These are phyloP conservation scores for Podila horticola DNA, from an alignment of 192 early-diverging fungal species.

Conservation along the genomic window DNA sequence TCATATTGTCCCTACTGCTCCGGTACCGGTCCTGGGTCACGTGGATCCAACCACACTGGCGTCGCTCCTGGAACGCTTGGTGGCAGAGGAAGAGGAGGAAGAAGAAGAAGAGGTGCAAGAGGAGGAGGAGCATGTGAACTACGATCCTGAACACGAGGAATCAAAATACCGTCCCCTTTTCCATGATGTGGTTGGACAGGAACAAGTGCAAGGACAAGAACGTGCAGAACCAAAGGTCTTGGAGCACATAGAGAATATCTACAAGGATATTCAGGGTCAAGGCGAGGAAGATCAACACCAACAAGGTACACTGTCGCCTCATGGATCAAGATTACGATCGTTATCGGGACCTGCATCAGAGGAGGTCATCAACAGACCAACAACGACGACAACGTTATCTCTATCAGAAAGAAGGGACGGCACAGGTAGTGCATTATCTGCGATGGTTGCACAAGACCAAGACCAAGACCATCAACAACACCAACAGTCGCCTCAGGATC, in stretches of 20 bases:
- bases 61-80: not conserved
- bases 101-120: not conserved
- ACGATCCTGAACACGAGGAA: not conserved
- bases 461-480: not conserved
- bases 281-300: not conserved
- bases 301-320: not conserved
- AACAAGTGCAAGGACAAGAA: too few relatives aligned
- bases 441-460: not conserved
- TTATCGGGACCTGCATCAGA: conserved; percentile 3
- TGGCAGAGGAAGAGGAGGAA: not conserved
- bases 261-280: not conserved
- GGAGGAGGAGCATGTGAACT: not conserved
- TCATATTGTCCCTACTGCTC: not conserved
- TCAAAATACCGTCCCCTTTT: not conserved
- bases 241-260: not conserved
- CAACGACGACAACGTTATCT: not conserved
- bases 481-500: not conserved
- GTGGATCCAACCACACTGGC: not conserved
- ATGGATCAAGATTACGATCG: not conserved
- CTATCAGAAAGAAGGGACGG: too few relatives aligned
- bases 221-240: too few relatives aligned
- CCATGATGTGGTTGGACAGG: not conserved
- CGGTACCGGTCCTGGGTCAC: not conserved
- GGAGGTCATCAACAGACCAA: not conserved
- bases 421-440: too few relatives aligned